Evolutionary conservation across 2,329 filamentous ascomycete species (phyloP).

Genomic region (Diaporthe batatas): DNA sequence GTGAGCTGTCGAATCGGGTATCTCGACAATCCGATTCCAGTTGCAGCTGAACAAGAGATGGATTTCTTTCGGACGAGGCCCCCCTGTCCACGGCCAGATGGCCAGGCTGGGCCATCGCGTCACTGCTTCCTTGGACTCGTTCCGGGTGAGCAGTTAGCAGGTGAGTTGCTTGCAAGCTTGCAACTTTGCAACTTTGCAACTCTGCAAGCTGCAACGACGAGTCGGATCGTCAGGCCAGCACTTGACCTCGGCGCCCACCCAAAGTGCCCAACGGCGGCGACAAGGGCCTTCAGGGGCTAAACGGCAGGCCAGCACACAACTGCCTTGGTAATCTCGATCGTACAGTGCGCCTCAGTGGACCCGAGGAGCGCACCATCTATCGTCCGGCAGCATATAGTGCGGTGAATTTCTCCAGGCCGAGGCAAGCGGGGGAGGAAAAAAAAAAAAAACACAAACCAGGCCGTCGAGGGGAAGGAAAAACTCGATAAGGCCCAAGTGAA

Average conservation of each 20-base stretch:
- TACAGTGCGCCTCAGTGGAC: constrained; percentile 1
- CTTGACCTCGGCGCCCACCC: not conserved
- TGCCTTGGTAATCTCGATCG: not conserved
- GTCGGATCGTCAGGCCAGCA: constrained; percentile 8
- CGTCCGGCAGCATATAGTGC: too few relatives aligned
- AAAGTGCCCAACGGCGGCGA: not conserved
- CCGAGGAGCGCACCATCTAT: too few relatives aligned
- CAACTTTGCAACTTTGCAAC: too few relatives aligned
- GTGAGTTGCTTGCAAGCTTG: too few relatives aligned
- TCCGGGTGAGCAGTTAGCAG: too few relatives aligned
- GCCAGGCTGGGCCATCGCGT: not conserved
- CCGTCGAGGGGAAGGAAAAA: too few relatives aligned
- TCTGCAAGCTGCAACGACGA: not conserved
- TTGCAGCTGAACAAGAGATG: constrained; percentile 23
- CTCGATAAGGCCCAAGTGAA: not conserved
- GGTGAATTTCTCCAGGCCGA: constrained; percentile 1
- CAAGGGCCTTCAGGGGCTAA: constrained; percentile 27
- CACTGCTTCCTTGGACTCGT: not conserved
- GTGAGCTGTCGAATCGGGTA: constrained; percentile 41
- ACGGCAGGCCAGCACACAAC: not conserved
- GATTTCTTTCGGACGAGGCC: constrained; percentile 12
- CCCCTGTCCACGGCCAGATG: not conserved
- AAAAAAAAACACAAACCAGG: not conserved
- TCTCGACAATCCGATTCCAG: constrained; percentile 29
- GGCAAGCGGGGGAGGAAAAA: constrained; percentile 7